Base-by-base conservation (phyloP, 768 basidiomycete species). In the Gymnopilus junonius region DNA sequence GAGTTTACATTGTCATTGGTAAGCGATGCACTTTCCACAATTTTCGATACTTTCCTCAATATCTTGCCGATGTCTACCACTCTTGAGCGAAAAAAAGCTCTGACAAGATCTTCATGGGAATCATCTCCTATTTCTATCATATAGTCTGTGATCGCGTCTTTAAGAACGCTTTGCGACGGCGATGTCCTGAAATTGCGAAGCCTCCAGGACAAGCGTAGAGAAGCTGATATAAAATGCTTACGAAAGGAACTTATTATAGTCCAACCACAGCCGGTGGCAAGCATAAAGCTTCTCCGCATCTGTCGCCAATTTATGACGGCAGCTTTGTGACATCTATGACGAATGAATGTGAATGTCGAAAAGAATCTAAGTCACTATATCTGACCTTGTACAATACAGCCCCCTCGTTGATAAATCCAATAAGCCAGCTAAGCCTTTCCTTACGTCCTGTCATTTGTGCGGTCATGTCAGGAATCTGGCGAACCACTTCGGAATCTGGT, bases 231-330 rank as follows among this genome's bases (percentile, higher is more conserved):
- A 42, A 7, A 14, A 23, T 4, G 75, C 87, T 57, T 70, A 91
- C 91, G 82, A 79, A 29, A 93, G 78, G 29, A 85, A 78, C 42
- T 89, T 86, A 65, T 92, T 92, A 70, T 93, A 84, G 66, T 79
- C 78, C n/a, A 85, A 62, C 96, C 96, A 97, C 23, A 97, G 78
- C 40, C 92, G 89, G 63, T 89, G 86, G 4, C 86, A 88, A 1
- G 93, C 91, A 64, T 89, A 89, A 17, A 97, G 80, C 69, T 93
- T 94, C 75, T 97, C 96, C 1, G 93, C 94, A 70, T 97, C 92
- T 20, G 83, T 85, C 37, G 88, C 89, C 17, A 98, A 79, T 27
- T 82, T 81, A 68, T 95, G 88, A 20, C 94, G 86, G 62, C 88
- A 87, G 39, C 82, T 75, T 78, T 93, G 93, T 8, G 95, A 90